A percentile compares a stretch with the other conserved stretches of the same genome.
Conservation (phyloP, 2,329 filamentous ascomycete genomes). For the Beauveria sp. region DNA sequence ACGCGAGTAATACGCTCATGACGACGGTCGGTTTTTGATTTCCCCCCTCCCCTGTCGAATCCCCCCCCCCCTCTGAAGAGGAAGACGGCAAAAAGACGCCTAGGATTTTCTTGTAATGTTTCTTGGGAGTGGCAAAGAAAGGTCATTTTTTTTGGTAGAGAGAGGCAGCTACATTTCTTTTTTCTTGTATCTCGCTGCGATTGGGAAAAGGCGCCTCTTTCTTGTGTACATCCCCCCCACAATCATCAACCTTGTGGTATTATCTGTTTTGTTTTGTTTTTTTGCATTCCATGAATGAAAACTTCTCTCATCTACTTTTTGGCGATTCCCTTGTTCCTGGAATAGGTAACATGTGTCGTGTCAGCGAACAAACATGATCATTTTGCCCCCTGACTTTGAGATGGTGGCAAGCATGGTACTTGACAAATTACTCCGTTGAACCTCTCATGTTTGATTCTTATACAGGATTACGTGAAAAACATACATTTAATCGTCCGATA, state of each 20-base stretch:
- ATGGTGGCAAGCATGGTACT: too few relatives aligned
- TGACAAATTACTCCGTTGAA: not conserved
- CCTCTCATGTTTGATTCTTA: not conserved
- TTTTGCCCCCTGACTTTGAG: too few relatives aligned
- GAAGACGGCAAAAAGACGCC: not conserved
- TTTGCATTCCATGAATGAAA: constrained; percentile 3
- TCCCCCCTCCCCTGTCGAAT: not conserved
- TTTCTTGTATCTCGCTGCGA: constrained; percentile 3
- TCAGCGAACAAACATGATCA: too few relatives aligned
- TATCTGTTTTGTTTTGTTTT: not conserved
- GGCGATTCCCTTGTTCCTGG: too few relatives aligned
- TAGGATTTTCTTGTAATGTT: constrained; percentile 5
- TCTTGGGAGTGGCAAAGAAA: not conserved
- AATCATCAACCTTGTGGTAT: not conserved
- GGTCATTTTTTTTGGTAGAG: not conserved
- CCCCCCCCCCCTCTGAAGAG: not conserved
- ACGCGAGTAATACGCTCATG: not conserved
- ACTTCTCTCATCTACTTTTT: not conserved
- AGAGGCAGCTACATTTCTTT: constrained; percentile 4
- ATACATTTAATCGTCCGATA: constrained; percentile 3
- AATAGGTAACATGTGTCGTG: too few relatives aligned
- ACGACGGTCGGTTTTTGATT: not conserved
- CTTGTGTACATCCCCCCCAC: constrained; percentile 1
- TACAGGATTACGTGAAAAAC: not conserved
- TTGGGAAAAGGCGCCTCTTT: constrained; percentile 6